These are phyloP conservation scores for Calonectria hawksworthii DNA, from an alignment of 2,329 filamentous ascomycete genomes.

Conservation along the genomic window DNA sequence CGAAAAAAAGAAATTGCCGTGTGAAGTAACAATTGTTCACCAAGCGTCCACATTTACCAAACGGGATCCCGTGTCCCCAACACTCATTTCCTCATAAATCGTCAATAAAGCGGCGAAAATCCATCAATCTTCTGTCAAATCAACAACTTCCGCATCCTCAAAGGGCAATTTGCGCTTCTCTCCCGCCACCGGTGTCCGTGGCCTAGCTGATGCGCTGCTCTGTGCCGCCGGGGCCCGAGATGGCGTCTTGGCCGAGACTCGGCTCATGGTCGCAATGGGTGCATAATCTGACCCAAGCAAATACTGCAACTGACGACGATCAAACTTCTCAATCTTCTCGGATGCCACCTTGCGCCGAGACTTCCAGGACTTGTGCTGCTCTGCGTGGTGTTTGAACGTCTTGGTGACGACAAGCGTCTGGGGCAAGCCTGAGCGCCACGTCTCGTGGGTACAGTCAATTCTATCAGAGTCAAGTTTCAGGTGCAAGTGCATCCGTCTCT, in stretches of 20 bases:
- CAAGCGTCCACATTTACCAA: neutral
- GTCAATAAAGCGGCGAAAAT: neutral
- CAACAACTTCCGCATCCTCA: neutral
- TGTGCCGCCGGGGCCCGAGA: neutral
- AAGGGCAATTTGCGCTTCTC: neutral
- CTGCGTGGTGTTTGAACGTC: neutral
- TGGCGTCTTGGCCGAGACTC: neutral
- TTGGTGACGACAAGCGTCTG: neutral
- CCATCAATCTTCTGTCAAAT: neutral
- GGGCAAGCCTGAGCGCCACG: neutral
- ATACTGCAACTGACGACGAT: neutral
- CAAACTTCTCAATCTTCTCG: neutral
- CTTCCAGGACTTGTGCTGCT: neutral
- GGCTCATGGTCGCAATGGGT: neutral
- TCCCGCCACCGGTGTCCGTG: neutral
- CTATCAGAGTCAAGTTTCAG: slow-evolving; percentile 17
- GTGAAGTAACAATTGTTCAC: neutral
- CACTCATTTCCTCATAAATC: neutral
- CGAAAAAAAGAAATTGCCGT: neutral
- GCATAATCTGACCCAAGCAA: neutral
- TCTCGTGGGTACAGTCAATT: slow-evolving; percentile 41
- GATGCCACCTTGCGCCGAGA: neutral
- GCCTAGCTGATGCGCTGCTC: neutral
- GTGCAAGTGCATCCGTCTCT: slow-evolving; percentile 41
- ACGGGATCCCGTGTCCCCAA: neutral